Percentiles rank a stretch among this genome's conserved stretches.
Conservation (phyloP, 2,329 filamentous ascomycete species). For the Colletotrichum musae region DNA sequence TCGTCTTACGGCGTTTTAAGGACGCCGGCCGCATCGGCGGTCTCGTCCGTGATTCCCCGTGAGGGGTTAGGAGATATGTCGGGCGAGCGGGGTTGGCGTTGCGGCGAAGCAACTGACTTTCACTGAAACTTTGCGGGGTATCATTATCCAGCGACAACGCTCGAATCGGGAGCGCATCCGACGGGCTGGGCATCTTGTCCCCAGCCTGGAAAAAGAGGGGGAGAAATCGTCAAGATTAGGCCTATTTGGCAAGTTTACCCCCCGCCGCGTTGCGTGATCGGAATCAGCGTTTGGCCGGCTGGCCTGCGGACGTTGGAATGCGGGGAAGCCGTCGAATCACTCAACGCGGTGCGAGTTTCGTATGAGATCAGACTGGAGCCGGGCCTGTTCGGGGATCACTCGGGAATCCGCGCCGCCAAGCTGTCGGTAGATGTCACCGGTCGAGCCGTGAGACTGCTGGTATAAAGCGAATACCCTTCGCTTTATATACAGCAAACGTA, state of each 20-base stretch:
- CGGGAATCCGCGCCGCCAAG: conserved; percentile 30
- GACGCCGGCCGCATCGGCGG: background rate
- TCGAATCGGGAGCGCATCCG: conserved; percentile 29
- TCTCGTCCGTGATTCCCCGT: background rate
- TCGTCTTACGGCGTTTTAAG: background rate
- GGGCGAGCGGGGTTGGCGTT: conserved; percentile 21
- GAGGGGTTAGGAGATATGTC: conserved; percentile 19
- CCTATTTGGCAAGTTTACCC: conserved; percentile 32
- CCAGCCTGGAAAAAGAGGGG: background rate
- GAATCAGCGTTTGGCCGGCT: conserved; percentile 18
- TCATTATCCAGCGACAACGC: background rate
- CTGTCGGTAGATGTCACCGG: conserved; percentile 15
- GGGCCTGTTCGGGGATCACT: conserved; percentile 35
- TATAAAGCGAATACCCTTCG: conserved; percentile 14
- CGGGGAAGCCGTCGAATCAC: conserved; percentile 37
- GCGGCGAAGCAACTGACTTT: conserved; percentile 20
- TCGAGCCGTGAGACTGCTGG: background rate
- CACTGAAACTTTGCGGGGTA: conserved; percentile 28
- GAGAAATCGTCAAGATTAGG: conserved; percentile 17
- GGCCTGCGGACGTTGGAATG: conserved; percentile 17
- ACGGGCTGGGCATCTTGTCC: conserved; percentile 10
- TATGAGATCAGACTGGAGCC: conserved; percentile 4
- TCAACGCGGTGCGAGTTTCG: conserved; percentile 9
- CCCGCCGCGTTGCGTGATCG: conserved; percentile 8
- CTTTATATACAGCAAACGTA: conserved; percentile 10